These are phyloP conservation scores for Starmerella gropengiesseri DNA, from an alignment of 805 yeast genomes.

Conservation along the genomic window DNA sequence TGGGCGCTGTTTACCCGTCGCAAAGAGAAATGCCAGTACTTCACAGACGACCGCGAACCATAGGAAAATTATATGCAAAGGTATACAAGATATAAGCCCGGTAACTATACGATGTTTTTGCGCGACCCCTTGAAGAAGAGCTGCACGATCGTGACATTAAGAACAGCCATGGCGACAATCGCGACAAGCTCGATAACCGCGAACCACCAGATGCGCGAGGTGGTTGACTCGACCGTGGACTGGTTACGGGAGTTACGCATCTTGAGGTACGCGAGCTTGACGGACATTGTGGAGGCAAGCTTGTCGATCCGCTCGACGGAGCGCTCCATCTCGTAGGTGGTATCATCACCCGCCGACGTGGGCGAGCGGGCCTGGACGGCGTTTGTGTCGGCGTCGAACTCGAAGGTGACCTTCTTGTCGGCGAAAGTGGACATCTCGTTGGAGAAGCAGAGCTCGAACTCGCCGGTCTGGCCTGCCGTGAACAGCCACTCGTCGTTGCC, in stretches of 20 bases:
- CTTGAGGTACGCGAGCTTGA: slow-evolving; percentile 61
- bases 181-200: slow-evolving; percentile 58
- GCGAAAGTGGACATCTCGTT: slow-evolving; percentile 73
- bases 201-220: slow-evolving; percentile 65
- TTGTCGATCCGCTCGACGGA: slow-evolving; percentile 27
- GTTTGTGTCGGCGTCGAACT: slow-evolving; percentile 39
- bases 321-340: slow-evolving; percentile 27
- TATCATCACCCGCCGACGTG: slow-evolving; percentile 26
- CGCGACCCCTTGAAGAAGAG: slow-evolving; percentile 51
- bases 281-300: slow-evolving; percentile 26
- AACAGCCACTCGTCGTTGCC: slow-evolving; percentile 75
- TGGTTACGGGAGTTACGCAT: slow-evolving; percentile 87
- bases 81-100: neutral
- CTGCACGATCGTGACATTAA: slow-evolving; percentile 74
- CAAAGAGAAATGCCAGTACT: no score
- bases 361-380: slow-evolving; percentile 55
- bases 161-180: slow-evolving; percentile 65
- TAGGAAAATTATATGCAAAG: no score
- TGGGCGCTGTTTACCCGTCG: no score
- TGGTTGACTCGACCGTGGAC: slow-evolving; percentile 73
- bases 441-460: slow-evolving; percentile 77
- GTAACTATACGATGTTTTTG: slow-evolving; percentile 28
- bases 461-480: slow-evolving; percentile 56
- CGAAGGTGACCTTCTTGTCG: slow-evolving; percentile 77
- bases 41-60: no score